Base-by-base conservation (phyloP, 176 grass and related monocot species). In the Tuctoria greenei region DNA sequence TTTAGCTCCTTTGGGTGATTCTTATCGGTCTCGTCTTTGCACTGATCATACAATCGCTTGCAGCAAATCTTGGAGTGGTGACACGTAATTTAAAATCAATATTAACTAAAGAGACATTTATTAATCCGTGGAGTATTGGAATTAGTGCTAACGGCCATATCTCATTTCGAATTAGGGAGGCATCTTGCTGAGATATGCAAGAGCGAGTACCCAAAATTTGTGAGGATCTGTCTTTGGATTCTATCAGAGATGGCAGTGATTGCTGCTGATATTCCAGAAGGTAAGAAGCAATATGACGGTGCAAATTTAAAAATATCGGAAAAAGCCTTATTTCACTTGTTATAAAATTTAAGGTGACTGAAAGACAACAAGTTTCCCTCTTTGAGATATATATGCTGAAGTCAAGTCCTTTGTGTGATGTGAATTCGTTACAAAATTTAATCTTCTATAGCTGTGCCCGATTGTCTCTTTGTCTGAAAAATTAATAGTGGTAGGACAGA, bases 1-100 rank as follows among this genome's bases (percentile, higher is more conserved):
- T 60, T 5, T 61, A 98, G 95, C 95, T 98, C 31, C 72, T 98
- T 42, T 98, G 95, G 95, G 91, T 98, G 16, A 92, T 98, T 47
- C 73, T 98, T 44, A 77, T 98, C 46, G 91, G 95, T 2, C 87
- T 98, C 9, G 57, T 92, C 68, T 98, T 98, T n/a, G 95, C 95
- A 0, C 51, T 98, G 23, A 86, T 98, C 2, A 98, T 98, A 71
- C 95, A 98, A 45, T 94, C 95, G 5, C 79, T 98, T 43, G 72
- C 91, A 1, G 95, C 95, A 15, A 98, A 98, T 81, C 89, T 98
- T 39, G 95, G 95, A 4, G 95, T 98, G 2, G 84, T 90, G 56
- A 98, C 95, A 86, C 91, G 95, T 98, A 85, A 42, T 17, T 38
- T 25, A 31, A 34, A 59, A 54, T 61, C 26, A 2, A 47, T 16